Percentiles rank a stretch among this genome's conserved stretches.
Conservation (phyloP, 2,329 filamentous ascomycete genomes). For the Thyridium curvatum region DNA sequence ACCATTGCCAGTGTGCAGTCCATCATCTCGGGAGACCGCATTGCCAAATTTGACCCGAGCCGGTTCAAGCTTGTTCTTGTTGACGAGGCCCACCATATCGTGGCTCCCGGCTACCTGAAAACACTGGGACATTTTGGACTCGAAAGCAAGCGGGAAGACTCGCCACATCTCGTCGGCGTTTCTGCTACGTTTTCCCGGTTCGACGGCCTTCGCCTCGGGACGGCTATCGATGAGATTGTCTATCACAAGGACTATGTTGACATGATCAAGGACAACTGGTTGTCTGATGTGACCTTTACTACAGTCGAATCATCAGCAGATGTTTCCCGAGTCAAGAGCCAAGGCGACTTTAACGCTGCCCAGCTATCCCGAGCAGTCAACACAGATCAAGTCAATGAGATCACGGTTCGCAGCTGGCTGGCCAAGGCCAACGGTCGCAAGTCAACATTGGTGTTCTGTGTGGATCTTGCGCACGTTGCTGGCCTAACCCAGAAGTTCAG, state of each 20-base stretch:
- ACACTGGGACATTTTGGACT: slow-evolving; percentile 76
- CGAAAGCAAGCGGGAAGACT: slow-evolving; percentile 34
- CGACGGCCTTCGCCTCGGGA: slow-evolving; percentile 75
- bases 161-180: slow-evolving; percentile 76
- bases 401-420: slow-evolving; percentile 82
- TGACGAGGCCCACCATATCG: slow-evolving; percentile 95
- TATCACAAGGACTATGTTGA: slow-evolving; percentile 74
- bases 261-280: slow-evolving; percentile 81
- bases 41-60: slow-evolving; percentile 74
- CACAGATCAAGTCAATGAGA: slow-evolving; percentile 70
- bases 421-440: slow-evolving; percentile 58
- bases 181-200: slow-evolving; percentile 71
- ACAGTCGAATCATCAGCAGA: slow-evolving; percentile 82
- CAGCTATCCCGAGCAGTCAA: slow-evolving; percentile 83
- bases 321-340: slow-evolving; percentile 61
- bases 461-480: slow-evolving; percentile 77
- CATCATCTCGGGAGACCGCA: slow-evolving; percentile 67
- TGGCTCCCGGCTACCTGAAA: slow-evolving; percentile 72
- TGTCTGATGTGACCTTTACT: slow-evolving; percentile 88
- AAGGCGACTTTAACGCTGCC: slow-evolving; percentile 68
- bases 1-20: slow-evolving; percentile 88
- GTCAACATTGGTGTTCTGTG: slow-evolving; percentile 91
- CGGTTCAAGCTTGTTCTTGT: slow-evolving; percentile 87
- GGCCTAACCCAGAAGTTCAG: slow-evolving; percentile 73
- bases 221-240: slow-evolving; percentile 89